These are phyloP conservation scores for Nigrospora sphaerica DNA, from an alignment of 2,329 filamentous ascomycete genomes.

Conservation along the genomic window DNA sequence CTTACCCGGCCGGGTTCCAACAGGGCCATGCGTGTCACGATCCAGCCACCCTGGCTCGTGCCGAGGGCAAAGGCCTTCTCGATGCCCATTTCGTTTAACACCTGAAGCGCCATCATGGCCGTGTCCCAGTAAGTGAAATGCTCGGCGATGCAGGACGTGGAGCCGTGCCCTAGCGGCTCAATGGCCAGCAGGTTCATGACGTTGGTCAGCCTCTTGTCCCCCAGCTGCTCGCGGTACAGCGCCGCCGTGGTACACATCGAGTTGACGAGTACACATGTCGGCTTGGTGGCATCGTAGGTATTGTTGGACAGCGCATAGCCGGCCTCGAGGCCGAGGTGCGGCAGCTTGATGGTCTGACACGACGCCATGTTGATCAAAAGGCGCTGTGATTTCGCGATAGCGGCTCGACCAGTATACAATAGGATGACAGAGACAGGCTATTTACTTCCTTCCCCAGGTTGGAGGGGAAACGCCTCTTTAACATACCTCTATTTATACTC, in stretches of 20 bases:
- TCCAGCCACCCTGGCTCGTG: conserved; percentile 46
- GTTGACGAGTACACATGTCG: conserved; percentile 44
- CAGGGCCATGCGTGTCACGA: conserved; percentile 42
- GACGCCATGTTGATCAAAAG: conserved; percentile 18
- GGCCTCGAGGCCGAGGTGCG: conserved; percentile 38
- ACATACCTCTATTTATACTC: no score
- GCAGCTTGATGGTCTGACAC: conserved; percentile 34
- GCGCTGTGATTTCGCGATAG: no score
- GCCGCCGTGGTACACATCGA: conserved; percentile 42
- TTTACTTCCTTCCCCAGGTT: no score
- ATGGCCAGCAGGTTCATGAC: conserved; percentile 42
- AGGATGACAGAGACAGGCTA: no score
- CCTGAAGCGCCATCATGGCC: conserved; percentile 46
- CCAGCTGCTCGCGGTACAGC: conserved; percentile 37
- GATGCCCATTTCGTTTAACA: conserved; percentile 42
- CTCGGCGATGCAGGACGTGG: conserved; percentile 32
- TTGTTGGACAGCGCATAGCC: conserved; percentile 35
- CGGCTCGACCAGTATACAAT: no score
- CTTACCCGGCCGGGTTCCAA: conserved; percentile 39
- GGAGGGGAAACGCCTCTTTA: no score
- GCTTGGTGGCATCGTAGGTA: conserved; percentile 39
- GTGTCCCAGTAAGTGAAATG: conserved; percentile 51
- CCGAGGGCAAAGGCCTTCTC: conserved; percentile 41
- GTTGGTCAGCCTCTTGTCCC: conserved; percentile 28
- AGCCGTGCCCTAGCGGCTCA: conserved; percentile 45